Conservation (phyloP, 2,329 filamentous ascomycete species). For the Pseudogymnoascus sp. region DNA sequence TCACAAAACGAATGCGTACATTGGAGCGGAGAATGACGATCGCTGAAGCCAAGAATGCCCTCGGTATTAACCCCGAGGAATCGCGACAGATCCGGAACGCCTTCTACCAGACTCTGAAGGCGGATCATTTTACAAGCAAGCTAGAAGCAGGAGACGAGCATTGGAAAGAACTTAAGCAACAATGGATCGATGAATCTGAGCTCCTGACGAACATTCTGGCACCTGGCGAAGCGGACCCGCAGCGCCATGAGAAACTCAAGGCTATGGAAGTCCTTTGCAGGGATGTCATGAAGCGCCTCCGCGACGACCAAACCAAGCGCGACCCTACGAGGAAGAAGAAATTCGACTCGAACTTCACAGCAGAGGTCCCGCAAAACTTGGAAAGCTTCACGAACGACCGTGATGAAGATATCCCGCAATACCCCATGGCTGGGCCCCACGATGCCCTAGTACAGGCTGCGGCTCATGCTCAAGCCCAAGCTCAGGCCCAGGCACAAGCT, state of each 20-base stretch:
- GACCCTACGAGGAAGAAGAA: conserved; percentile 39
- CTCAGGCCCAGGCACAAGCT: conserved; percentile 14
- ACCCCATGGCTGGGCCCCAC: conserved; percentile 7
- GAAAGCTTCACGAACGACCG: not conserved
- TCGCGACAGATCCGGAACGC: conserved; percentile 56
- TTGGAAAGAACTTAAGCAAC: conserved; percentile 61
- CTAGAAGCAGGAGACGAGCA: conserved; percentile 62
- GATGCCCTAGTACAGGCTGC: conserved; percentile 25
- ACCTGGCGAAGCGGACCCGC: conserved; percentile 42
- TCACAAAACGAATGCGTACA: conserved; percentile 69
- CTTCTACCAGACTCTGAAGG: conserved; percentile 58
- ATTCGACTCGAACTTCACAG: conserved; percentile 30
- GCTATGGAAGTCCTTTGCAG: conserved; percentile 64
- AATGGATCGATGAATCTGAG: conserved; percentile 54
- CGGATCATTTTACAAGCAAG: conserved; percentile 63
- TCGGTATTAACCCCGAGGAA: conserved; percentile 61
- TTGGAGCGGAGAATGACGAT: conserved; percentile 60
- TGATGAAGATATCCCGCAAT: conserved; percentile 1
- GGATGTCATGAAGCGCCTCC: conserved; percentile 69
- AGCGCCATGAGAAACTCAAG: conserved; percentile 48
- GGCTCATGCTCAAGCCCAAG: conserved; percentile 22
- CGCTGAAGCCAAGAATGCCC: conserved; percentile 63
- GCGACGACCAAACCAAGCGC: conserved; percentile 55
- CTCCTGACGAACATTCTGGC: conserved; percentile 48
- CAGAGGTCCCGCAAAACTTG: conserved; percentile 13